phyloP scores from a whole-genome alignment of 345 rosid genomes.

The Zanthoxylum bungeanum region DNA sequence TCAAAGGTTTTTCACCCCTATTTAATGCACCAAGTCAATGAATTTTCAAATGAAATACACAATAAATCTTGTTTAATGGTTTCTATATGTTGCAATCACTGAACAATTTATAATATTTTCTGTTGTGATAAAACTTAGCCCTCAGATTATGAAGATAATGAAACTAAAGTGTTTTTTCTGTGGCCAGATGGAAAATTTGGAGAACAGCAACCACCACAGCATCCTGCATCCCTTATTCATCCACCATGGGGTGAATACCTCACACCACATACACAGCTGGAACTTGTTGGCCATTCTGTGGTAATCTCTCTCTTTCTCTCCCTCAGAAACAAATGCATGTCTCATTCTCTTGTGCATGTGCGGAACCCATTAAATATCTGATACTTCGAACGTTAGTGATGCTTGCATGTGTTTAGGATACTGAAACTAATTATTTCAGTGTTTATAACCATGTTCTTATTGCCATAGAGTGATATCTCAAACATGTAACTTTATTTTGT shows the following conservation, averaged over 20 bases:
- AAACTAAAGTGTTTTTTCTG: slow-evolving; percentile 8
- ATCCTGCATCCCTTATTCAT: slow-evolving; percentile 17
- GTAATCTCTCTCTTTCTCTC: slow-evolving; percentile 27
- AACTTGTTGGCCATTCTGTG: slow-evolving; percentile 29
- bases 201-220: slow-evolving; percentile 21
- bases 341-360: background rate
- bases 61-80: background rate
- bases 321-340: background rate
- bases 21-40: background rate
- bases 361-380: background rate
- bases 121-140: slow-evolving; percentile 3
- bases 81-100: background rate
- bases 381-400: background rate
- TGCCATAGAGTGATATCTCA: background rate
- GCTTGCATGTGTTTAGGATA: background rate
- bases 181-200: slow-evolving; percentile 23
- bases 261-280: slow-evolving; percentile 28
- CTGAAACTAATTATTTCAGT: background rate
- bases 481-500: slow-evolving; percentile 17
- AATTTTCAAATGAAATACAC: background rate
- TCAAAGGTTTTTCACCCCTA: background rate
- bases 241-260: slow-evolving; percentile 23
- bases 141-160: background rate
- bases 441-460: background rate
- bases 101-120: background rate